Evolutionary conservation across 345 rosid species (phyloP).

Genomic region (Linum trigynum): DNA sequence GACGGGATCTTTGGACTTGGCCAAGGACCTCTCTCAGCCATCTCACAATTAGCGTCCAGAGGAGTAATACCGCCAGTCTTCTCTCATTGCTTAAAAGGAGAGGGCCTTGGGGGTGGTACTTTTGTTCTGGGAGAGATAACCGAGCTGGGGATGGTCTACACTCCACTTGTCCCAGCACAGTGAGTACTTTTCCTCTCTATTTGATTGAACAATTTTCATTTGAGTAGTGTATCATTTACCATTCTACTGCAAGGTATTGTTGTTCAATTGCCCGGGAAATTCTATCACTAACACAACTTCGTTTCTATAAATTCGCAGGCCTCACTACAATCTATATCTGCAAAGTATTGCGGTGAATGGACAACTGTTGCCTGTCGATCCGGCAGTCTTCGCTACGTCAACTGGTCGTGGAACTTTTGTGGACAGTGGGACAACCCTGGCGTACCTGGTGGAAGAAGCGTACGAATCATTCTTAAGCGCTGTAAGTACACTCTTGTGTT

Average conservation of each 20-base stretch:
- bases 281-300: background rate
- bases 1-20: constrained; percentile 32
- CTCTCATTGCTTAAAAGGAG: constrained; percentile 29
- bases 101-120: constrained; percentile 25
- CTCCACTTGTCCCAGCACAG: constrained; percentile 28
- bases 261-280: too few species aligned
- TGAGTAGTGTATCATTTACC: too few species aligned
- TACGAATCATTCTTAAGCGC: constrained; percentile 2
- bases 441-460: constrained; percentile 6
- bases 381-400: background rate
- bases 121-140: constrained; percentile 29
- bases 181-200: constrained; percentile 3
- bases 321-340: background rate
- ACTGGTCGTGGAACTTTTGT: background rate
- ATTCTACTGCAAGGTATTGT: too few species aligned
- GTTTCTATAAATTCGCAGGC: constrained; percentile 1
- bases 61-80: constrained; percentile 22
- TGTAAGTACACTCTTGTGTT: too few species aligned
- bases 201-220: background rate
- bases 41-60: constrained; percentile 22
- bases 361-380: background rate
- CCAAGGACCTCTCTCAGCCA: constrained; percentile 22
- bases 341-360: constrained; percentile 9
- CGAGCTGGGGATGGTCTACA: constrained; percentile 26
- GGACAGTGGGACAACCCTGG: constrained; percentile 3